These are phyloP conservation scores for Torulaspora quercuum DNA, from an alignment of 805 yeast genomes.

Conservation along the genomic window DNA sequence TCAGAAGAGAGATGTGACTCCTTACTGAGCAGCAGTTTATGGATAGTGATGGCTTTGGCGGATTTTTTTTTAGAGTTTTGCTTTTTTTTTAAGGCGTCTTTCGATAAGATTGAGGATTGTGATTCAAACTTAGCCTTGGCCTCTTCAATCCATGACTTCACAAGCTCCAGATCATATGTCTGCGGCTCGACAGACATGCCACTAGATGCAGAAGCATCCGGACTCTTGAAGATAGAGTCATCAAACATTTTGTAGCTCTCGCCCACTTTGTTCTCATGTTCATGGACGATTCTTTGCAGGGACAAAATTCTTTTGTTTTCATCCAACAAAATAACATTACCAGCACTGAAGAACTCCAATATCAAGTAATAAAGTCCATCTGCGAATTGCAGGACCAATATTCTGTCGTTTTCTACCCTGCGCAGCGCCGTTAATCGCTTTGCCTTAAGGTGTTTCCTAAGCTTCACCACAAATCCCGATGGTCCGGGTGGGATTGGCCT, in stretches of 20 bases:
- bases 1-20: constrained; percentile 78
- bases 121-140: constrained; percentile 18
- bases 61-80: constrained; percentile 33
- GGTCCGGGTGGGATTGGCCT: constrained; percentile 81
- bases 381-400: constrained; percentile 78
- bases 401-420: constrained; percentile 77
- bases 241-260: constrained; percentile 65
- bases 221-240: constrained; percentile 40
- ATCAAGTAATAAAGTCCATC: constrained; percentile 78
- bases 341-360: constrained; percentile 92
- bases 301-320: constrained; percentile 62
- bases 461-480: constrained; percentile 76
- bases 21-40: constrained; percentile 63
- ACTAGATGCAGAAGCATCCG: background rate
- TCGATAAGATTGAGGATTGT: constrained; percentile 10
- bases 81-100: constrained; percentile 8
- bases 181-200: constrained; percentile 11
- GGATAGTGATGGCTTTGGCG: constrained; percentile 55
- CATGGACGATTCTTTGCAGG: constrained; percentile 74
- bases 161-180: constrained; percentile 15
- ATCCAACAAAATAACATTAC: constrained; percentile 79
- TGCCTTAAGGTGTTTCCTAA: constrained; percentile 81
- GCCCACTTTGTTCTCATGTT: constrained; percentile 69
- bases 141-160: constrained; percentile 32
- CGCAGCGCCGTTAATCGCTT: constrained; percentile 68